Evolutionary conservation across 2,329 filamentous ascomycete genomes (phyloP), one percentile per base, ranked within the genome.

Genomic region (Aspergillus arachidicola): DNA sequence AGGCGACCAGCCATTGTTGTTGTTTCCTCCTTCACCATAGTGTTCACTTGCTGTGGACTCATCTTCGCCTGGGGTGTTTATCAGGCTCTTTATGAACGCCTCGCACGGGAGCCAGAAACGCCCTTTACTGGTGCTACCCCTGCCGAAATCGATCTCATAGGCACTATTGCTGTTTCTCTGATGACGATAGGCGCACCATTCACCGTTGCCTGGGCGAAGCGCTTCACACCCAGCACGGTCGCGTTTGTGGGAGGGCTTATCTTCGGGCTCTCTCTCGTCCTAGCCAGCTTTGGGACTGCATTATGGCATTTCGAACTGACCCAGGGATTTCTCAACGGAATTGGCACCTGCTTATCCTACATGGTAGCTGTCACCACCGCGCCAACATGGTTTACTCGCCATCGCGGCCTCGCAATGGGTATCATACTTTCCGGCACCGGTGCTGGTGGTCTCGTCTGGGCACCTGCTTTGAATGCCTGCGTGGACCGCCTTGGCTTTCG

Each of bases 11-110:
- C 55, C 9, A n/a, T 68, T 7, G 60, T 74, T 30, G 66, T 72
- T 10, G 61, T 56, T 4, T 66, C 70, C 16, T 69, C 73, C 43
- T 75, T 75, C 55, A 64, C 71, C 16, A 66, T 75, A 10, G 77
- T 74, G 65, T 75, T 77, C 59, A 78, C 75, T n/a, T 73, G 71
- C 34, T 78, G 76, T 59, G 76, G 75, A 12, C 70, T 79, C 16
- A 72, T 75, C 57, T 81, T 81, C 64, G 70, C 75, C n/a, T 81
- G 78, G 55, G 79, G 79, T 16, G 75, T 80, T 34, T 81, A 79
- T 58, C 77, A 80, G 68, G 77, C 73, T 3, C 73, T 79, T 9
- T 80, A 80, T 56, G 75, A 79, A 64, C 68, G 73, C 34, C 71
- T 79, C 71, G 64, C 70, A n/a, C 60, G 59, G 28, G 57, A 69